Conservation (phyloP, 441 rosid species). For the Adansonia gregorii region DNA sequence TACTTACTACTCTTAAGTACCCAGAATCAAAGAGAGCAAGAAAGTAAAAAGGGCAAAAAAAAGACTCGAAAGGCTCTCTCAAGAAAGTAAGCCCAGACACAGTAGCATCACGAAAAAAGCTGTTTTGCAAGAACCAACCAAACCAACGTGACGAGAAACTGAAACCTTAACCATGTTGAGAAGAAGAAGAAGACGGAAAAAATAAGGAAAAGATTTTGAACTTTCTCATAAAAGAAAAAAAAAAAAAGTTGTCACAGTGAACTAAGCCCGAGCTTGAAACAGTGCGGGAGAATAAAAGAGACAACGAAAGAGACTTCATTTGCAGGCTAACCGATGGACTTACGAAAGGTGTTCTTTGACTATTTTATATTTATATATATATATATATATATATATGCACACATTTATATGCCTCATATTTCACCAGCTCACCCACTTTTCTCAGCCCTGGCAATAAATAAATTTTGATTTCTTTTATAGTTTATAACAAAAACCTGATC, state of each 20-base stretch:
- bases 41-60: background rate
- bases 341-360: too few species aligned
- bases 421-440: too few species aligned
- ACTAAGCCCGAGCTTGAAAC: slow-evolving; percentile 33
- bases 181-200: background rate
- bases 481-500: too few species aligned
- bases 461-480: too few species aligned
- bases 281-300: background rate
- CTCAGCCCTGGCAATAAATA: too few species aligned
- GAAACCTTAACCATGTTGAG: slow-evolving; percentile 38
- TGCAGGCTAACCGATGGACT: slow-evolving; percentile 83
- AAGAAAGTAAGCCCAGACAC: slow-evolving; percentile 36
- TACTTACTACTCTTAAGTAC: slow-evolving; percentile 10
- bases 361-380: too few species aligned
- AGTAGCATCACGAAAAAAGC: slow-evolving; percentile 36
- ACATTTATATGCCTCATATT: too few species aligned
- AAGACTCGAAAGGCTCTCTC: slow-evolving; percentile 37
- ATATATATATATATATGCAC: too few species aligned
- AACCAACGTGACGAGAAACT: slow-evolving; percentile 22
- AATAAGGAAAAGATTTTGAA: background rate
- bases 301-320: slow-evolving; percentile 36
- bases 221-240: background rate
- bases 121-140: background rate
- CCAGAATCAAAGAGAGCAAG: background rate
- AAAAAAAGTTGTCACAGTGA: background rate